These are phyloP conservation scores for Hypoxylon cercidicola DNA, from an alignment of 495 filamentous ascomycete species.

Conservation along the genomic window DNA sequence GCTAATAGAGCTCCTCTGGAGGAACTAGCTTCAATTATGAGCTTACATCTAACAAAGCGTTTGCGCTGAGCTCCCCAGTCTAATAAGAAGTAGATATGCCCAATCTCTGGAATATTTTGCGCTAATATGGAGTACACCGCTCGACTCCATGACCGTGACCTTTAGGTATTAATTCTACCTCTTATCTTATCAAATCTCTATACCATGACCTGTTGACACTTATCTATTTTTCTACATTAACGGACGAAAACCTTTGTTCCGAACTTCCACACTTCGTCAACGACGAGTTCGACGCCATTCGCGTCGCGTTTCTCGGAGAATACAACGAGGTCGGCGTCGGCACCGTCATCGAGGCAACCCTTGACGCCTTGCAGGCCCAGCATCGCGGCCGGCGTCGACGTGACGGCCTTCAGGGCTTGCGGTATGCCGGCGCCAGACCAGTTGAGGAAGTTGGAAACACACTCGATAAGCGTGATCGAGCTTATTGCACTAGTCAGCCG, in stretches of 20 bases:
- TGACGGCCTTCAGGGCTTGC: conserved; percentile 74
- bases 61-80: no score
- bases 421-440: conserved; percentile 74
- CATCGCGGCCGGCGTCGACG: conserved; percentile 77
- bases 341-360: conserved; percentile 71
- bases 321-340: conserved; percentile 84
- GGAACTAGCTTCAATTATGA: no score
- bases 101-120: no score
- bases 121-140: no score
- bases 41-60: no score
- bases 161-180: background rate
- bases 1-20: no score
- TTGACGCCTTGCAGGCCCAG: conserved; percentile 69
- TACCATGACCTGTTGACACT: background rate
- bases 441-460: conserved; percentile 80
- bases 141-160: no score
- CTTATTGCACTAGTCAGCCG: conserved; percentile 53
- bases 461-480: conserved; percentile 78
- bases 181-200: conserved; percentile 4
- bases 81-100: no score
- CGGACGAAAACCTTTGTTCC: conserved; percentile 56
- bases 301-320: conserved; percentile 64
- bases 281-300: conserved; percentile 61
- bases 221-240: conserved; percentile 11
- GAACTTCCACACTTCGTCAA: conserved; percentile 84